phyloP scores from a whole-genome alignment of 2,329 filamentous ascomycete genomes.

The Curvularia sp. region DNA sequence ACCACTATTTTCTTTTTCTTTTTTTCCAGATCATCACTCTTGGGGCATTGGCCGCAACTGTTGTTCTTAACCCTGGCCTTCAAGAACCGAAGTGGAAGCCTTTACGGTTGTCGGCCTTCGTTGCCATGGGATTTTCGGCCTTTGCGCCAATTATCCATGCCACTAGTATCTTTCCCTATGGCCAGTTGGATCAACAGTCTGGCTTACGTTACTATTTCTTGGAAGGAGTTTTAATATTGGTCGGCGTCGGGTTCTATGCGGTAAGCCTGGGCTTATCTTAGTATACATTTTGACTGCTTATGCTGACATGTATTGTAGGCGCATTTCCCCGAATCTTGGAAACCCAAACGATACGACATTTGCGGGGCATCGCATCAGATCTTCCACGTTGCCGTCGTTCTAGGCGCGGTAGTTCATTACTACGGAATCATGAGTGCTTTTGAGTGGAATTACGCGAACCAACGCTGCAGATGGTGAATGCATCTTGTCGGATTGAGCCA shows the following conservation, averaged over 20 bases:
- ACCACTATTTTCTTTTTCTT: too few species aligned
- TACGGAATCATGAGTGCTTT: conserved; percentile 12
- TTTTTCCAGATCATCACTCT: conserved; percentile 1
- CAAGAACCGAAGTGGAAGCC: conserved; percentile 81
- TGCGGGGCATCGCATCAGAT: conserved; percentile 89
- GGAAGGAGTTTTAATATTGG: conserved; percentile 58
- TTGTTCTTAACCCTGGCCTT: conserved; percentile 82
- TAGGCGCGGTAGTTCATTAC: conserved; percentile 65
- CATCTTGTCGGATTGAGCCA: background rate
- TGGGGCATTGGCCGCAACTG: conserved; percentile 74
- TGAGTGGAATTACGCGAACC: conserved; percentile 14
- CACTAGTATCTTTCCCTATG: conserved; percentile 63
- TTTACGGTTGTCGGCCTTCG: conserved; percentile 86
- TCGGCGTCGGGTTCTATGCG: conserved; percentile 75
- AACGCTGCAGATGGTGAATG: conserved; percentile 11
- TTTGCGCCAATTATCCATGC: conserved; percentile 84
- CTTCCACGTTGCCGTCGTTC: conserved; percentile 85
- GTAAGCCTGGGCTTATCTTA: conserved; percentile 71
- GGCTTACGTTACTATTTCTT: conserved; percentile 55
- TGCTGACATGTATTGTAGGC: conserved; percentile 67
- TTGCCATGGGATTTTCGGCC: conserved; percentile 83
- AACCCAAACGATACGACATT: conserved; percentile 82
- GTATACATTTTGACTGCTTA: background rate
- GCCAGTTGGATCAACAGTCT: conserved; percentile 66
- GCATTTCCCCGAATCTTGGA: conserved; percentile 74